Percentiles rank a stretch among this genome's conserved stretches.
phyloP scores from a whole-genome alignment of 2,329 filamentous ascomycete genomes.

The Fusarium aywerte region DNA sequence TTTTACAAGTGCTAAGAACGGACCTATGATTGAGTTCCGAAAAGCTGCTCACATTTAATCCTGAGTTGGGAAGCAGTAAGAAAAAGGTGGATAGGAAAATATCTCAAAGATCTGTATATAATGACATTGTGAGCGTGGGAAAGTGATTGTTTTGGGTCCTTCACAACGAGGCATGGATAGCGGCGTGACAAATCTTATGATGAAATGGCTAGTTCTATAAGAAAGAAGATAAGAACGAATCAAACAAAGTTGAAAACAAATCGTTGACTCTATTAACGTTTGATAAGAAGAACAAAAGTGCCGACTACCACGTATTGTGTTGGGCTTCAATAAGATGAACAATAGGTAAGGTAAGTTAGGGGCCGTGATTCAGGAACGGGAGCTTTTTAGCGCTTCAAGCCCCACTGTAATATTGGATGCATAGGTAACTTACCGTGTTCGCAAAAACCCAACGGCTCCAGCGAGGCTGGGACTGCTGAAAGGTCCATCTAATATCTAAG shows the following conservation, averaged over 20 bases:
- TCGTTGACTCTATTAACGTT: background rate
- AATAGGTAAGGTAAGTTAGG: background rate
- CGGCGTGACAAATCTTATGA: background rate
- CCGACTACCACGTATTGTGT: background rate
- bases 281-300: background rate
- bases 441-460: conserved; percentile 25
- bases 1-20: conserved; percentile 79
- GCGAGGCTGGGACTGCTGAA: conserved; percentile 46
- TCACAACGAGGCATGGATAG: background rate
- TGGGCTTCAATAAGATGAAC: background rate
- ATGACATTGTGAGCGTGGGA: background rate
- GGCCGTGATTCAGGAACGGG: conserved; percentile 4
- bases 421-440: conserved; percentile 2
- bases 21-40: conserved; percentile 73
- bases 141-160: background rate
- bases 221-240: conserved; percentile 1
- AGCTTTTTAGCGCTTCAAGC: conserved; percentile 12
- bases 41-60: conserved; percentile 41
- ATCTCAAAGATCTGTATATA: background rate
- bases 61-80: background rate
- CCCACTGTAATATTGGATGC: conserved; percentile 18
- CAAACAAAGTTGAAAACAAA: background rate
- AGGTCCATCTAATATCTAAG: conserved; percentile 6
- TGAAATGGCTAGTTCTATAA: background rate
- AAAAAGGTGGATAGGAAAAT: background rate